Evolutionary conservation across 2,329 filamentous ascomycete genomes (phyloP), one percentile per base, ranked within the genome.

Genomic region (Aspergillus calidoustus): DNA sequence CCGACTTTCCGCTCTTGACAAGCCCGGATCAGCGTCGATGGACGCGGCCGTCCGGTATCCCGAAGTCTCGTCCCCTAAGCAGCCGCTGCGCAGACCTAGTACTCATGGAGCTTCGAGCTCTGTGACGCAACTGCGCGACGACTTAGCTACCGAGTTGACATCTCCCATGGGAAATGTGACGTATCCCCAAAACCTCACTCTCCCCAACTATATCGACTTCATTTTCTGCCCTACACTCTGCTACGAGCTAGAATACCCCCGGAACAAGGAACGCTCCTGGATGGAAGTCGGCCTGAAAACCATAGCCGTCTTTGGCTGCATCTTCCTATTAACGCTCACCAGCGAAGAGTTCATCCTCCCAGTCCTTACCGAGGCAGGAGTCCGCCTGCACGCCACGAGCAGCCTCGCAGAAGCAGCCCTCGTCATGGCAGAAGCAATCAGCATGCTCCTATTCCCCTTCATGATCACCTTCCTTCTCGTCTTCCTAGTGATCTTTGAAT

Each of bases 401-500:
- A 82, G 83, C 46, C 73, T 82, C 30, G 79, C 84, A 1, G 95
- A 98, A 65, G 87, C 86, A 59, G 83, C 87, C 3, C 86, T 99
- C 62, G 88, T 97, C 67, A 84, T 99, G 25, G 87, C 91, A 30
- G 95, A 98, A 82, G 93, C 91, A 15, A 93, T 97, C 73, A 94
- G 91, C 60, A 89, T 91, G 83, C 87, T 99, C 19, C 85, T 99
- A 23, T 98, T 97, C 78, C 95, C 95, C 3, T 99, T 98, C 77
- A 97, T 97, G 92, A 85, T 98, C 64, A 96, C 90, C 4, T 96
- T 98, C 76, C 82, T 98, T 4, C 87, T 98, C 52, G 93, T 98
- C 59, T 99, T 99, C 81, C 88, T 99, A 61, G 93, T 97, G 76
- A 98, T 98, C 71, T 99, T 98, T 77, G 95, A 99, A 77, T 99